Conservation (phyloP, 176 grass and related monocot species). For the Triticum aestivum region DNA sequence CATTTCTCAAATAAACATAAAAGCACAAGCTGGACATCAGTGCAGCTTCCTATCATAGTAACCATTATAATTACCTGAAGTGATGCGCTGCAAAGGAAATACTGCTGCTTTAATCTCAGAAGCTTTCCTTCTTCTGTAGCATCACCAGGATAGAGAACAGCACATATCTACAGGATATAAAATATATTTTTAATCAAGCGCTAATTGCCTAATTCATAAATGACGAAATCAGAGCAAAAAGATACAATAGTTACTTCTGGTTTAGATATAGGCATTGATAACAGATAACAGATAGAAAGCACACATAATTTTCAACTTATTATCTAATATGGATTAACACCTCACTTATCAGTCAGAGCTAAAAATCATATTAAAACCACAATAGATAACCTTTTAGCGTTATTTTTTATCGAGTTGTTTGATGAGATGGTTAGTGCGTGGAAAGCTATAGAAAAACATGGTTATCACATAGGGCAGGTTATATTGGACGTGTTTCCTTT, state of each 20-base stretch:
- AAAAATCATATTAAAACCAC: constrained; percentile 22
- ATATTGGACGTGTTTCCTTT: neutral
- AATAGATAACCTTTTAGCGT: neutral
- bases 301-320: neutral
- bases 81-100: constrained; percentile 98
- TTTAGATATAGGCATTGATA: neutral
- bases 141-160: constrained; percentile 90
- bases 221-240: neutral
- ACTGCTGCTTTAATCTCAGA: constrained; percentile 90
- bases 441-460: neutral
- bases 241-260: constrained; percentile 5
- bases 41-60: constrained; percentile 6
- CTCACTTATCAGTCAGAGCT: neutral
- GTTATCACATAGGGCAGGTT: neutral
- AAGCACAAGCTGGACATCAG: neutral
- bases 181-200: constrained; percentile 1
- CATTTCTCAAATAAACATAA: constrained; percentile 6
- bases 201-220: constrained; percentile 47
- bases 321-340: constrained; percentile 2
- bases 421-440: neutral
- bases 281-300: constrained; percentile 9
- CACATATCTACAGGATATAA: constrained; percentile 75
- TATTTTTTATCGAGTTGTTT: constrained; percentile 1
- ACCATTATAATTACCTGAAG: constrained; percentile 67
- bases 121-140: constrained; percentile 95